phyloP scores from a whole-genome alignment of 257 asterid species.

The Asclepias syriaca region DNA sequence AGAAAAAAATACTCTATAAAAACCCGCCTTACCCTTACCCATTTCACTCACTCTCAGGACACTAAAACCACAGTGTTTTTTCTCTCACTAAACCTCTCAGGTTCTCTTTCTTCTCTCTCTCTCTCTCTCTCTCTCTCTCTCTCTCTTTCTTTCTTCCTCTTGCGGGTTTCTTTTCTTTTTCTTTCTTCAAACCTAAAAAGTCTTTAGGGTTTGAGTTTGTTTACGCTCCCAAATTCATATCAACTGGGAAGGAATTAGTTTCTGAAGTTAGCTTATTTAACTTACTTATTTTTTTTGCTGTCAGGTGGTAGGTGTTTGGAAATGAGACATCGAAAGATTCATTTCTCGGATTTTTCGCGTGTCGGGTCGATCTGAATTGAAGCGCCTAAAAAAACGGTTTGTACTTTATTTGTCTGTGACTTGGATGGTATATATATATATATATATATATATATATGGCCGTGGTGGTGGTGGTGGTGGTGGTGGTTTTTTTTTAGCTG shows the following conservation, averaged over 20 bases:
- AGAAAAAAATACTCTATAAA: slow-evolving; percentile 7
- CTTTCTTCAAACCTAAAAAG: slow-evolving; percentile 8
- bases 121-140: neutral
- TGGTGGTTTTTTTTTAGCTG: neutral
- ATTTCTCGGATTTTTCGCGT: neutral
- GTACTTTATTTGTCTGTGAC: neutral
- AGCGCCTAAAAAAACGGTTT: neutral
- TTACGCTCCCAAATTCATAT: slow-evolving; percentile 7
- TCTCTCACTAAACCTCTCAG: slow-evolving; percentile 1
- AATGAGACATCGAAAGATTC: slow-evolving; percentile 5
- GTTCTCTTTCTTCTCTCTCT: neutral
- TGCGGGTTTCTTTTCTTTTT: neutral
- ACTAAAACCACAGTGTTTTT: neutral
- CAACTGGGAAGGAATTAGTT: neutral
- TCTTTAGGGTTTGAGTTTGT: neutral
- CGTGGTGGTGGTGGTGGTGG: neutral
- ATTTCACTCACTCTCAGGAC: neutral
- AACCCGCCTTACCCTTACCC: neutral
- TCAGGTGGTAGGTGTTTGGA: neutral
- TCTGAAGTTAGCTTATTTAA: neutral
- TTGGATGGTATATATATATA: neutral
- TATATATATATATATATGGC: too few species aligned
- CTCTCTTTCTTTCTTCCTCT: neutral
- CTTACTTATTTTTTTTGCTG: neutral
- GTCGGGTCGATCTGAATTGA: slow-evolving; percentile 5